phyloP scores from a whole-genome alignment of 1,284 basidiomycete species.

The Microstroma glucosiphilum region DNA sequence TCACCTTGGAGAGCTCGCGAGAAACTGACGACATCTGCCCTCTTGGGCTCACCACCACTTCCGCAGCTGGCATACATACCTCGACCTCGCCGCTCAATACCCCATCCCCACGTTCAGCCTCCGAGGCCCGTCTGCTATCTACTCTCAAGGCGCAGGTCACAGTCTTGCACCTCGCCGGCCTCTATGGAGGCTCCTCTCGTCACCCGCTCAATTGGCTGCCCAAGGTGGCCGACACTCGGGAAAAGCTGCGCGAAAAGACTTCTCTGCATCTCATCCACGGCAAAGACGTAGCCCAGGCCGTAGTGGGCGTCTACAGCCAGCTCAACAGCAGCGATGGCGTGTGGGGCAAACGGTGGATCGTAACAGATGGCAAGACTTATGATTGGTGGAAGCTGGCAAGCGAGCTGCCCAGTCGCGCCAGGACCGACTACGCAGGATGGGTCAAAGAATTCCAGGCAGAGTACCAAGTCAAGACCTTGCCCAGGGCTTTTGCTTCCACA shows the following conservation, averaged over 20 bases:
- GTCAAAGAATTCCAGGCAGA: slow-evolving; percentile 11
- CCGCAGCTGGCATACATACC: slow-evolving; percentile 22
- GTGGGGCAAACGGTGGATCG: slow-evolving; percentile 39
- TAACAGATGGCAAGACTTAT: slow-evolving; percentile 21
- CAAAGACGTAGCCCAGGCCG: slow-evolving; percentile 30
- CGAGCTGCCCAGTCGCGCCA: slow-evolving; percentile 3
- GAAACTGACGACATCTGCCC: too few species aligned
- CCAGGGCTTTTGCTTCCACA: background rate
- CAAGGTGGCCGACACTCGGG: slow-evolving; percentile 24
- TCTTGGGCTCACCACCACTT: background rate
- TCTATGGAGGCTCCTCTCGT: slow-evolving; percentile 31
- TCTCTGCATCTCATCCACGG: slow-evolving; percentile 42
- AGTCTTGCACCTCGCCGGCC: slow-evolving; percentile 33
- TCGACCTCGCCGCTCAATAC: slow-evolving; percentile 20
- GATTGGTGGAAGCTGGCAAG: slow-evolving; percentile 22
- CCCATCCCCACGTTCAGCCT: background rate
- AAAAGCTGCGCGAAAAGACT: slow-evolving; percentile 30
- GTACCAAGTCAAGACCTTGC: slow-evolving; percentile 11
- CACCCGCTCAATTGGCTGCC: slow-evolving; percentile 37
- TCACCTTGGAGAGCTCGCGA: too few species aligned
- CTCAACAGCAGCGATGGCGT: slow-evolving; percentile 8
- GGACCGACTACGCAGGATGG: slow-evolving; percentile 9
- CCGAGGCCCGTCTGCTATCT: slow-evolving; percentile 6
- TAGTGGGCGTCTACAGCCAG: slow-evolving; percentile 23
- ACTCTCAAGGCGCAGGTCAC: slow-evolving; percentile 10